Base-by-base conservation (phyloP, 1,139 yeast genomes). In the Spathaspora sp. region DNA sequence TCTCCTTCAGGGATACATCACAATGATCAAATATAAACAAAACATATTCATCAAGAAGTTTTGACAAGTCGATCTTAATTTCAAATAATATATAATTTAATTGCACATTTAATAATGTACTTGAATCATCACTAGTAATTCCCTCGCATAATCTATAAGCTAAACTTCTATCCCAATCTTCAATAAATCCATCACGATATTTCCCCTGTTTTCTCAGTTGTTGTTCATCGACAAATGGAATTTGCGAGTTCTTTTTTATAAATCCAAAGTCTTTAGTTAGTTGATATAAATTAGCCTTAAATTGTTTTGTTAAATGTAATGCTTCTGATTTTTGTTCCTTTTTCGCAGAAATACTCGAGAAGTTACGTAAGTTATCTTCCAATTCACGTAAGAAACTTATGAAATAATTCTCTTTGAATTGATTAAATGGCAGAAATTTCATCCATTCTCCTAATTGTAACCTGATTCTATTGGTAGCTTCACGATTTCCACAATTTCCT, bases 391-490 rank as follows among this genome's bases (percentile, higher is more conserved):
- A 44, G 39, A 53, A 55, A 39, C 58, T 58, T 25, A 56, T 43
- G 26, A 66, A 61, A 46, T 55, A 67, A 3, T 62, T 54, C 40
- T 64, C 67, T 34, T 65, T 59, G 44, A 69, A 65, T 47, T 67
- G 66, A 13, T 56, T 53, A 46, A 72, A 71, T 0, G 78, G 78
- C 34, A 63, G 59, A 13, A 73, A 47, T 20, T 59, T 58, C 59
- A 72, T 63, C 80, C 80, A 74, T 48, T 72, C 71, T 7, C 61
- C 53, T n/a, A 72, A 53, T 48, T 72, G 76, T 4, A 63, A 47
- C 38, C 63, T 56, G 1, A 65, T 58, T 39, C 56, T 47, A 40
- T 47, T 52, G 4, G 59, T 51, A 41, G 50, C 56, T 18, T 57
- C 48, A 36, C 63, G 53, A 16, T 17, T 18, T 4, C 17, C 10